Base-by-base conservation (phyloP, 2,329 filamentous ascomycete genomes). In the Aspergillus amoenus region DNA sequence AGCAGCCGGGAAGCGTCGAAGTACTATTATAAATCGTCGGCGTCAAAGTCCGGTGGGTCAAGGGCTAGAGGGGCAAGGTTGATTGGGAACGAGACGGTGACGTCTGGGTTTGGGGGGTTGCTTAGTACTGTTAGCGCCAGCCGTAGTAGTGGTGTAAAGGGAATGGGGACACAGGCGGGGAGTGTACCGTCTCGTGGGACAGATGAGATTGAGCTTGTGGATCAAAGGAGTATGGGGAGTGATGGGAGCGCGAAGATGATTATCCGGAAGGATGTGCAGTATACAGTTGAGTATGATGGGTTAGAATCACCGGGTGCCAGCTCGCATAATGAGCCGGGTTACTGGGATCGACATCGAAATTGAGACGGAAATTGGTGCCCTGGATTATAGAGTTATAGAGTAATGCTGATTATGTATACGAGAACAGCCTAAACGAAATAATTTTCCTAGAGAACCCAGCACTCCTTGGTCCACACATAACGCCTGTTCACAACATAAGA, bases 191-290 rank as follows among this genome's bases (percentile, higher is more conserved):
- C 42, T 13, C 44, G 27, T 5, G 27, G 12, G 22, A 21, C 37
- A 2, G 50, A 37, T 17, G 37, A 45, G 9, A 63, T 64, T 50
- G 62, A 64, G 48, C 39, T 63, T 43, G 57, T 53, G 24, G 57
- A 58, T 13, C 42, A 46, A 18, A 51, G 27, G 15, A 55, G 58
- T 55, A 21, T 27, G 15, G 55, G 24, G 13, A 64, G 61, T 52
- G 58, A 60, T 37, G 61, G 57, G 11, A 63, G 49, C 17, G 57
- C 61, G 9, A 65, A 56, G 56, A 70, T 73, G 71, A 67, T 72
- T 24, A 73, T 73, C 44, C 64, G 65, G 46, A 73, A 73, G 56
- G 70, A 73, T 52, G 62, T 73, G 32, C 60, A 64, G 43, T 71
- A 69, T 50, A 65, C 67, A 4, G 59, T 71, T 41, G 64, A 71